Conservation (phyloP, 345 rosid genomes). For the Mercurialis annua region DNA sequence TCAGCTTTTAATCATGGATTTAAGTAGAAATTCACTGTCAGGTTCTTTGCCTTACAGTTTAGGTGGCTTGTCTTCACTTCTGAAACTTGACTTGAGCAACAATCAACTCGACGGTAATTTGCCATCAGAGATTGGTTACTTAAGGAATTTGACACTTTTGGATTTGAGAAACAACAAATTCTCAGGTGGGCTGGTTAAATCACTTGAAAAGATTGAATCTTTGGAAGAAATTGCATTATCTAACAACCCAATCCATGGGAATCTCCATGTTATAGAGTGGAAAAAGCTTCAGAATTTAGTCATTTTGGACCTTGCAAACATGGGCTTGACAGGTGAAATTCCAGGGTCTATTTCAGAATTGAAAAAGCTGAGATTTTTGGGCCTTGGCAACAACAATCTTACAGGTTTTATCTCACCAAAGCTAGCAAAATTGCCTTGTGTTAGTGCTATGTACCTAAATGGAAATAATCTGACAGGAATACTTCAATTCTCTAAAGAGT, state of each 20-base stretch:
- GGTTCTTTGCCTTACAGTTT: conserved; percentile 56
- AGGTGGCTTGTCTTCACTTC: conserved; percentile 52
- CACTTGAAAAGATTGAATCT: conserved; percentile 55
- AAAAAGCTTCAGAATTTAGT: conserved; percentile 46
- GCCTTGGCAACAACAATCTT: conserved; percentile 68
- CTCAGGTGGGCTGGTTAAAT: conserved; percentile 57
- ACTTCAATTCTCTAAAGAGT: conserved; percentile 50
- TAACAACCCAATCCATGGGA: conserved; percentile 57
- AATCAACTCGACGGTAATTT: conserved; percentile 54
- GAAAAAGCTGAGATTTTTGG: conserved; percentile 69
- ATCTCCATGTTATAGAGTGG: conserved; percentile 53
- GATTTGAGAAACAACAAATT: conserved; percentile 72
- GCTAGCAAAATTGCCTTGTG: conserved; percentile 60
- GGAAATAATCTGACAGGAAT: conserved; percentile 86
- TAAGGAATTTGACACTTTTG: conserved; percentile 70
- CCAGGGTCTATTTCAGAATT: conserved; percentile 55
- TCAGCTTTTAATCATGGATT: conserved; percentile 65
- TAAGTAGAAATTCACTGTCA: conserved; percentile 67
- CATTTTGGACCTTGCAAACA: conserved; percentile 60
- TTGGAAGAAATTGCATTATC: conserved; percentile 66
- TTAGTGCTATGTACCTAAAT: conserved; percentile 58
- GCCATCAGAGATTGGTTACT: conserved; percentile 42
- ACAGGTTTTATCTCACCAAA: conserved; percentile 49
- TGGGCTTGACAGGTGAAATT: conserved; percentile 56
- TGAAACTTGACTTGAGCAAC: conserved; percentile 85